Percentiles rank a stretch among this genome's conserved stretches.
These are phyloP conservation scores for Tetrapisispora pingtungensis DNA, from an alignment of 805 yeast species.

Conservation along the genomic window DNA sequence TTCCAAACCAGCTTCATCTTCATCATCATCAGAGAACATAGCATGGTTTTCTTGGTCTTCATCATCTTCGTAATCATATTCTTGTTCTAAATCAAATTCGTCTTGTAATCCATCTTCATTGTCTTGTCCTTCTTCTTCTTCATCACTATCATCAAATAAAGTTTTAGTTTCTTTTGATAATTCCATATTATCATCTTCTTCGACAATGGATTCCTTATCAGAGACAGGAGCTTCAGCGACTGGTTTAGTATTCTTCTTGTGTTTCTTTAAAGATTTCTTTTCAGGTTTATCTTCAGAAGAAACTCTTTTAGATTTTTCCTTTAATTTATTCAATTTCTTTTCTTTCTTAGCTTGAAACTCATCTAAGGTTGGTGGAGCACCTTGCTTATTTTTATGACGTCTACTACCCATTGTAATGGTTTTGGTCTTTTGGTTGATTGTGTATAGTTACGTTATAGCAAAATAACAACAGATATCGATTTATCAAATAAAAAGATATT, in stretches of 20 bases:
- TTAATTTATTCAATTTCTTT: constrained; percentile 30
- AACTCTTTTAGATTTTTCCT: constrained; percentile 29
- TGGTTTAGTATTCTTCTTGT: constrained; percentile 11
- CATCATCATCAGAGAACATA: constrained; percentile 74
- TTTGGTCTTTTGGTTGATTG: not conserved
- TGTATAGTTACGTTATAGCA: no score
- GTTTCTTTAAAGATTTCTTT: constrained; percentile 8
- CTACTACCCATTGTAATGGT: constrained; percentile 60
- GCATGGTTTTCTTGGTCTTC: constrained; percentile 38
- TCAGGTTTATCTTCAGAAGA: not conserved
- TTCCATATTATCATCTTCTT: constrained; percentile 41
- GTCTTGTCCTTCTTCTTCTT: constrained; percentile 23
- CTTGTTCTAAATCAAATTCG: constrained; percentile 53
- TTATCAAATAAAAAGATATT: no score
- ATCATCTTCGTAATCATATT: constrained; percentile 35
- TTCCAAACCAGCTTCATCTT: constrained; percentile 54
- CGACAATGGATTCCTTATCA: constrained; percentile 7
- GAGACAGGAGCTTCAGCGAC: constrained; percentile 5
- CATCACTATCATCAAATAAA: constrained; percentile 53
- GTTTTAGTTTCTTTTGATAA: constrained; percentile 65
- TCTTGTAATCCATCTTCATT: constrained; percentile 28
- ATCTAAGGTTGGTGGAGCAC: constrained; percentile 80
- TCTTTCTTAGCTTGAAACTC: constrained; percentile 56
- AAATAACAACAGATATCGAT: no score
- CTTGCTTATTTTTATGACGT: constrained; percentile 87